phyloP scores from a whole-genome alignment of 306 rosid species.

The Castanospermum australe region DNA sequence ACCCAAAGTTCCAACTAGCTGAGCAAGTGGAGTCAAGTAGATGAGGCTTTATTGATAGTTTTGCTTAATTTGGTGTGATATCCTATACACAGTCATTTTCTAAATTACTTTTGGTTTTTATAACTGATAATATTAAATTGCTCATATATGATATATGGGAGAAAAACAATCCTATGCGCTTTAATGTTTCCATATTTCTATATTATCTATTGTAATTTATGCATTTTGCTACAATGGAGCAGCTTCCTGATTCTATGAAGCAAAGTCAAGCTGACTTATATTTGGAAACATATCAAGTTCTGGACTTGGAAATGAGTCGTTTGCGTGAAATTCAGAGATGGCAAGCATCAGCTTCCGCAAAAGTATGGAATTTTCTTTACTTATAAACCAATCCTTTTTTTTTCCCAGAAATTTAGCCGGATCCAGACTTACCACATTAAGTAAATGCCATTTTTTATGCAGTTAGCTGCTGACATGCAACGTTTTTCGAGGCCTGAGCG shows the following conservation, averaged over 20 bases:
- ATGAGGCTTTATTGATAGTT: background rate
- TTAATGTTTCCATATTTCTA: conserved; percentile 9
- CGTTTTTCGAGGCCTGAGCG: conserved; percentile 98
- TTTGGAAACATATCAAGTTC: conserved; percentile 94
- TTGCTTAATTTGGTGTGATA: conserved; percentile 16
- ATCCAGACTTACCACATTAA: conserved; percentile 19
- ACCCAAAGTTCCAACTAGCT: background rate
- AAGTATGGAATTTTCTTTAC: conserved; percentile 41
- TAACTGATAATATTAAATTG: conserved; percentile 18
- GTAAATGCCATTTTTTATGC: conserved; percentile 37
- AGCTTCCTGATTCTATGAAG: conserved; percentile 99
- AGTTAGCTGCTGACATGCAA: conserved; percentile 98
- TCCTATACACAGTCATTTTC: conserved; percentile 1
- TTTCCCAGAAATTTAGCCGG: conserved; percentile 1
- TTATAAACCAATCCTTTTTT: background rate
- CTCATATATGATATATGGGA: background rate
- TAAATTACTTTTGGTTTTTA: background rate
- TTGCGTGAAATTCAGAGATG: conserved; percentile 95
- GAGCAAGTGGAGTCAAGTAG: conserved; percentile 17
- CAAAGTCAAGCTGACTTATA: conserved; percentile 98
- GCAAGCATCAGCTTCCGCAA: conserved; percentile 96
- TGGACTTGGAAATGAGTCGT: conserved; percentile 99
- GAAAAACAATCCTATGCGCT: background rate
- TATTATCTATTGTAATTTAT: conserved; percentile 10
- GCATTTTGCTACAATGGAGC: conserved; percentile 26